Evolutionary conservation across 1,284 basidiomycete species (phyloP).

Genomic region (Trametes polyzona): DNA sequence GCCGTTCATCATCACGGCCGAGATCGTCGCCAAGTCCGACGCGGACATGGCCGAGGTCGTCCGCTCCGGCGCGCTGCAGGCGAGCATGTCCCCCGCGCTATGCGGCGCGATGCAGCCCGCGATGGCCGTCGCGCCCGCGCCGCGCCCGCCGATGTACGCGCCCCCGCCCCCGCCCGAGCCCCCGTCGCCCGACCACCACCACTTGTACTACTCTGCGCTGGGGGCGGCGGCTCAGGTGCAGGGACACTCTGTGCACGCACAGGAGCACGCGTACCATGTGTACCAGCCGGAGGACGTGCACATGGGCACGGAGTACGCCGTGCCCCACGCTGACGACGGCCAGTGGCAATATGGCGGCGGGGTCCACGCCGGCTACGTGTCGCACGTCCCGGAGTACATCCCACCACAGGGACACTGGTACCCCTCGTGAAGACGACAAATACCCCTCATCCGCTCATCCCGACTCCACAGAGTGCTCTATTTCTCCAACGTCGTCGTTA

Average conservation of each 20-base stretch:
- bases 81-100: constrained; percentile 25
- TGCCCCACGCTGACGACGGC: background rate
- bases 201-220: constrained; percentile 4
- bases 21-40: constrained; percentile 36
- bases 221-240: background rate
- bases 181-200: background rate
- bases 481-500: constrained; percentile 9
- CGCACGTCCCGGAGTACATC: constrained; percentile 9
- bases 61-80: constrained; percentile 35
- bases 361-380: constrained; percentile 5
- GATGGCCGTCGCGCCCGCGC: no score
- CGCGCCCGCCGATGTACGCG: constrained; percentile 3
- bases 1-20: constrained; percentile 37
- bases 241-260: background rate
- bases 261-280: constrained; percentile 4
- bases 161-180: background rate
- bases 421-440: constrained; percentile 1
- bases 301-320: constrained; percentile 1
- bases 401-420: constrained; percentile 18
- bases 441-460: no score
- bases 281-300: constrained; percentile 4
- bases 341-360: constrained; percentile 11
- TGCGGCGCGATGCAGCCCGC: constrained; percentile 1
- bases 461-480: no score
- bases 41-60: constrained; percentile 34